Percentiles rank a stretch among this genome's conserved stretches.
Conservation (phyloP, 139 green algal species). For the Eudorina sp. region DNA sequence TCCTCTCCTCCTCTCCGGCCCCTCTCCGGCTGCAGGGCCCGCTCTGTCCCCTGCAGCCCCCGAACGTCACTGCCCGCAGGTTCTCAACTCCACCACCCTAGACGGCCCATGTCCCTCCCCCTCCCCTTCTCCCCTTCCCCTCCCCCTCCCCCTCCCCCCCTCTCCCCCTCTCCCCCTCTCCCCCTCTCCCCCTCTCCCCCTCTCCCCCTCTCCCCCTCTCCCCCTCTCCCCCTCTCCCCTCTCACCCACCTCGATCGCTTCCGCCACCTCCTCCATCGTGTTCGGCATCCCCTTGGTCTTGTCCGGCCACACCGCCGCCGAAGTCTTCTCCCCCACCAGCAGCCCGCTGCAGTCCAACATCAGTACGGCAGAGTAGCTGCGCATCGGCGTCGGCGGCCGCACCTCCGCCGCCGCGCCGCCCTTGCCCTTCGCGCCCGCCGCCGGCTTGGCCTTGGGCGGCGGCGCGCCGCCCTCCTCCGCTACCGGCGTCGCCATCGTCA, state of each 20-base stretch:
- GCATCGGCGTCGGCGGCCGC: slow-evolving; percentile 2
- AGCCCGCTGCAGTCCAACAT: slow-evolving; percentile 48
- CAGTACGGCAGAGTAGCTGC: slow-evolving; percentile 22
- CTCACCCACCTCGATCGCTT: slow-evolving; percentile 1
- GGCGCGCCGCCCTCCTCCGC: background rate
- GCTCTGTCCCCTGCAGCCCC: too few relatives aligned
- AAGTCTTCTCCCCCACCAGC: slow-evolving; percentile 50
- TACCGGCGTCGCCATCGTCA: slow-evolving; percentile 23
- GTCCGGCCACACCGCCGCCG: slow-evolving; percentile 11
- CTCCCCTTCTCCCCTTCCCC: background rate
- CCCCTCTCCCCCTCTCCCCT: background rate
- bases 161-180: too few relatives aligned
- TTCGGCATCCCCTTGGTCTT: slow-evolving; percentile 40
- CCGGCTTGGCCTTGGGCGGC: background rate
- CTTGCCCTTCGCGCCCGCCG: slow-evolving; percentile 5
- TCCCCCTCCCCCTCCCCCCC: background rate
- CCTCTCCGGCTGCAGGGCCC: background rate
- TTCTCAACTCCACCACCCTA: too few relatives aligned
- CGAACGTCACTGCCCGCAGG: too few relatives aligned
- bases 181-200: background rate
- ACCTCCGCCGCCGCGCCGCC: background rate
- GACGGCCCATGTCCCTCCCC: too few relatives aligned
- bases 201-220: background rate
- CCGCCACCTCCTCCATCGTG: slow-evolving; percentile 24
- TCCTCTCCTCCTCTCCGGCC: background rate